Conservation (phyloP, 345 rosid species). For the Alliaria petiolata region DNA sequence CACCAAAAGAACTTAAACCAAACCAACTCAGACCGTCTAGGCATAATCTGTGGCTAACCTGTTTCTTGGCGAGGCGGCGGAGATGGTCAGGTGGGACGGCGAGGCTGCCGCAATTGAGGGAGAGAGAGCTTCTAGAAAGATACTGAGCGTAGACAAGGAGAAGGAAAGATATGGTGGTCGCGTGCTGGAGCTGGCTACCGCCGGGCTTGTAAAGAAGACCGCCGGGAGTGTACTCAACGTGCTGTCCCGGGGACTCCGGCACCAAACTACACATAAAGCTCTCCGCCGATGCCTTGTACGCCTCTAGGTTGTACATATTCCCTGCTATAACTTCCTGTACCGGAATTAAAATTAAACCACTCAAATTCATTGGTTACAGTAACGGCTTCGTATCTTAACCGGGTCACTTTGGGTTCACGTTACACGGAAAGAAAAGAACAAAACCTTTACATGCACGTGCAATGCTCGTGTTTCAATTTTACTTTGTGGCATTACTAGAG, state of each 20-base stretch:
- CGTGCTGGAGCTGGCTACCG: constrained; percentile 93
- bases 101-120: constrained; percentile 58
- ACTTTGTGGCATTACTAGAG: not conserved
- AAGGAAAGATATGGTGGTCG: constrained; percentile 83
- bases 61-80: constrained; percentile 74
- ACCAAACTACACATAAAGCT: constrained; percentile 93
- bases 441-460: constrained; percentile 18
- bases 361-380: not conserved
- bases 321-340: constrained; percentile 71
- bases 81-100: constrained; percentile 49
- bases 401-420: constrained; percentile 13
- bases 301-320: constrained; percentile 50
- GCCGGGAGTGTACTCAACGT: constrained; percentile 72
- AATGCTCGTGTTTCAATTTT: not conserved
- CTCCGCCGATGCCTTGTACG: constrained; percentile 89
- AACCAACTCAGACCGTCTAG: not conserved
- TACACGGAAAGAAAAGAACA: constrained; percentile 13
- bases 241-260: constrained; percentile 66
- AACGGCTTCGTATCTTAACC: constrained; percentile 5
- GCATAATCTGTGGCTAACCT: constrained; percentile 31
- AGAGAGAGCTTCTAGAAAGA: constrained; percentile 59
- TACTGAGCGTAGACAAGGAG: constrained; percentile 81
- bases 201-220: constrained; percentile 97
- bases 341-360: not conserved
- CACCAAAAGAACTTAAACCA: too few species aligned